phyloP scores from a whole-genome alignment of 371 early-diverging fungal species.

The Capniomyces stellatus region DNA sequence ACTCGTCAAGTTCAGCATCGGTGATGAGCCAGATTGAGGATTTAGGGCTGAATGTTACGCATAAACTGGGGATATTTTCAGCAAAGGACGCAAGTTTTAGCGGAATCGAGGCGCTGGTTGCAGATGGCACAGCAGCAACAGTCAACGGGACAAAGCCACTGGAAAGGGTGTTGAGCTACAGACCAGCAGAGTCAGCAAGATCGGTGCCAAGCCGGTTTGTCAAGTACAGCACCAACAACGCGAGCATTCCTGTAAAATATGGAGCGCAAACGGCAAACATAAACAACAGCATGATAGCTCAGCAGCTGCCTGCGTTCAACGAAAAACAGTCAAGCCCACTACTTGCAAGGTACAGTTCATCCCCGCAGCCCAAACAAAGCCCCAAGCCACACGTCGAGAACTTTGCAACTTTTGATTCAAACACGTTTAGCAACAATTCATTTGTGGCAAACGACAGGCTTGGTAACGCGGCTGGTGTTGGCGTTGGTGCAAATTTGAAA shows the following conservation, averaged over 20 bases:
- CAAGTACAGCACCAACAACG: constrained; percentile 6
- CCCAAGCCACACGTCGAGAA: no score
- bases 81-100: constrained; percentile 8
- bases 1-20: constrained; percentile 16
- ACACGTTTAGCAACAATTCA: no score
- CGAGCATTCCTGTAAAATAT: no score
- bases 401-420: no score
- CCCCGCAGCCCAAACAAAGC: no score
- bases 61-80: constrained; percentile 13
- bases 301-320: no score
- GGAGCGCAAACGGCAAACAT: not conserved
- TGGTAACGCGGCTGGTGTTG: no score
- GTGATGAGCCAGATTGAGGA: constrained; percentile 16
- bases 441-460: no score
- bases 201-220: constrained; percentile 18
- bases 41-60: constrained; percentile 13
- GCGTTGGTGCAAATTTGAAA: no score
- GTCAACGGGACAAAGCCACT: constrained; percentile 10
- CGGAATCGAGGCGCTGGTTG: constrained; percentile 15
- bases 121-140: constrained; percentile 15
- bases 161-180: constrained; percentile 13
- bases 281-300: not conserved
- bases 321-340: no score
- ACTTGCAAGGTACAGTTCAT: no score
- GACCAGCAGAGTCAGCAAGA: constrained; percentile 13